Evolutionary conservation across 148 eudicot species (phyloP), one percentile per base, ranked within the genome.

Genomic region (Cornus florida): DNA sequence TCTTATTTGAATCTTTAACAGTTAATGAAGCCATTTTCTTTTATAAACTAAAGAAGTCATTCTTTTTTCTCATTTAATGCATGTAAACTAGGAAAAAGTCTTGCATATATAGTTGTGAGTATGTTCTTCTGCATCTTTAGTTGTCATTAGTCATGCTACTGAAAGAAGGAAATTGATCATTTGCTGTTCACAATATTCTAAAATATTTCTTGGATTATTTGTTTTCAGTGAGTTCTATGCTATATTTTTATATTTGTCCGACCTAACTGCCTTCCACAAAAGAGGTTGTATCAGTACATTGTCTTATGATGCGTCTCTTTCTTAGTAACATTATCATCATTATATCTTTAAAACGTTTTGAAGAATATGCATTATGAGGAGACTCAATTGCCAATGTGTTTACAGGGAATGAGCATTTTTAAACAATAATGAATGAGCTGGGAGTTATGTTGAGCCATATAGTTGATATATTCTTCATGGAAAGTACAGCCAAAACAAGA

Each of bases 401-500:
- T 23, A 23, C 13, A 53, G 6, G 41, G 33, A 56, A 8, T 0
- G 7, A 12, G 5, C 60, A 14, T 20, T 43, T 39, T 23, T 35
- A 28, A 33, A 20, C 59, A 53, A 53, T 53, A 5, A 53, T 16
- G 19, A 12, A 53, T 53, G 17, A 53, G 19, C 17, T 11, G 59
- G 59, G 14, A 53, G 17, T 53, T 53, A 53, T 12, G 59, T 33
- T 48, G 35, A 35, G 62, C 22, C 20, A 0, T 31, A 3, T 60
- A 20, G 16, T 57, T 33, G 41, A 22, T 59, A 19, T 57, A 28
- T 33, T 35, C 56, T 72, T 73, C 22, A 14, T 59, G 11, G 10
- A 74, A 60, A 60, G 20, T 23, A 24, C 22, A 39, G 53, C 59
- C 70, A 75, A 67, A 41, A 48, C n/a, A 72, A 38, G n/a, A 70